These are phyloP conservation scores for Paecilomyces formosus DNA, from an alignment of 2,329 filamentous ascomycete genomes.

Conservation along the genomic window DNA sequence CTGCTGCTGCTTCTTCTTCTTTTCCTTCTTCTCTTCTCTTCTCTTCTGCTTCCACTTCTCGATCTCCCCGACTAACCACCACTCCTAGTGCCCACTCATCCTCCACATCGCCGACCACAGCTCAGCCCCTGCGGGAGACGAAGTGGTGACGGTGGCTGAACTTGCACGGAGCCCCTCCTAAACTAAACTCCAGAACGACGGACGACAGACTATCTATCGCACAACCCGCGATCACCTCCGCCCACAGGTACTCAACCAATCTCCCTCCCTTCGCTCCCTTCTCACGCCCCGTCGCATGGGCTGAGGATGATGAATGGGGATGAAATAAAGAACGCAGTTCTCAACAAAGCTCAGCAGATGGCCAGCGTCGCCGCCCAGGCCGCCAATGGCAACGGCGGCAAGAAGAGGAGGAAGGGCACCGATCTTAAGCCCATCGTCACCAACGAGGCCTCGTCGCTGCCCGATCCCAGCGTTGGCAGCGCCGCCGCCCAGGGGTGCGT, in stretches of 20 bases:
- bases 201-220: not conserved
- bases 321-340: conserved; percentile 57
- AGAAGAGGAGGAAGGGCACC: conserved; percentile 60
- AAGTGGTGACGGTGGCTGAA: not conserved
- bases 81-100: too few relatives aligned
- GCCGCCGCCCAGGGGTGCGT: conserved; percentile 40
- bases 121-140: not conserved
- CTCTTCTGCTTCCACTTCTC: not conserved
- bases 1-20: not conserved
- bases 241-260: conserved; percentile 1
- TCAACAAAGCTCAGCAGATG: conserved; percentile 60
- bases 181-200: too few relatives aligned
- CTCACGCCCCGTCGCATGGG: conserved; percentile 1
- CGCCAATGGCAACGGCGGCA: conserved; percentile 50
- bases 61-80: too few relatives aligned
- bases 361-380: conserved; percentile 40
- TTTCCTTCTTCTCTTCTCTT: conserved; percentile 1
- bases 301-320: conserved; percentile 52
- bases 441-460: conserved; percentile 46
- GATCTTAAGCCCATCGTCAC: conserved; percentile 61
- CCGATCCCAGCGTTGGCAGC: conserved; percentile 32
- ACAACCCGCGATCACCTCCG: conserved; percentile 1
- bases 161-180: not conserved
- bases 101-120: too few relatives aligned
- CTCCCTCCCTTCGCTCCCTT: conserved; percentile 4